phyloP scores from a whole-genome alignment of 2,329 filamentous ascomycete genomes.

The Talaromyces sp. region DNA sequence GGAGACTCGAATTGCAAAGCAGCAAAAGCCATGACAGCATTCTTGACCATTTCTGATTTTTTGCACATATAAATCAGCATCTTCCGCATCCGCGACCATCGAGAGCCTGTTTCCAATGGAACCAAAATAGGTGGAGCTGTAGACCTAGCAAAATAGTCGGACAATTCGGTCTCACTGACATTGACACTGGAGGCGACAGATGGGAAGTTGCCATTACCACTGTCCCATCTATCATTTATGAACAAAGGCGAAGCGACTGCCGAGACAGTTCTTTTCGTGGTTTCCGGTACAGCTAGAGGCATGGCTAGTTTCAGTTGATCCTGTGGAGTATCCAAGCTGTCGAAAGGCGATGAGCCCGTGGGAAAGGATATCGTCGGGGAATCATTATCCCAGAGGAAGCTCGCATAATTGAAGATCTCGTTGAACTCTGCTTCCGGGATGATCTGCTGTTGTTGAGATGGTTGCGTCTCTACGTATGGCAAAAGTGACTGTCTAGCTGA shows the following conservation, averaged over 20 bases:
- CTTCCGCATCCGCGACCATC: constrained; percentile 51
- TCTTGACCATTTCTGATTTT: constrained; percentile 47
- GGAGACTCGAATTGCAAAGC: constrained; percentile 41
- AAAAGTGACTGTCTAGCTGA: neutral
- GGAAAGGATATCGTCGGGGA: constrained; percentile 8
- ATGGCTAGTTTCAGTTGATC: constrained; percentile 7
- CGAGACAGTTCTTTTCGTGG: neutral
- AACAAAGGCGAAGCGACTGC: neutral
- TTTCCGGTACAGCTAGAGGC: neutral
- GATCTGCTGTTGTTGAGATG: neutral
- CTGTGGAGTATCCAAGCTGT: neutral
- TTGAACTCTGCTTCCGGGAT: constrained; percentile 13
- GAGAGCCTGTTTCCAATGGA: constrained; percentile 53
- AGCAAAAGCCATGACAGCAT: constrained; percentile 53
- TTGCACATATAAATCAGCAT: constrained; percentile 49
- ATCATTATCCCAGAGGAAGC: constrained; percentile 13
- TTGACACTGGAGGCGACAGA: neutral
- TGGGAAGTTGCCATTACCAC: neutral
- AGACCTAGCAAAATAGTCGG: constrained; percentile 10
- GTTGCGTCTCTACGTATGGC: neutral
- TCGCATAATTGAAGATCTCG: constrained; percentile 16
- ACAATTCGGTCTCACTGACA: constrained; percentile 6
- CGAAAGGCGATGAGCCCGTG: constrained; percentile 5
- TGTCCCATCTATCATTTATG: neutral
- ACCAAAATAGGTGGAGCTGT: constrained; percentile 33